Evolutionary conservation across 2,329 filamentous ascomycete genomes (phyloP), one percentile per base, ranked within the genome.

Genomic region (Epichloe bromicola): DNA sequence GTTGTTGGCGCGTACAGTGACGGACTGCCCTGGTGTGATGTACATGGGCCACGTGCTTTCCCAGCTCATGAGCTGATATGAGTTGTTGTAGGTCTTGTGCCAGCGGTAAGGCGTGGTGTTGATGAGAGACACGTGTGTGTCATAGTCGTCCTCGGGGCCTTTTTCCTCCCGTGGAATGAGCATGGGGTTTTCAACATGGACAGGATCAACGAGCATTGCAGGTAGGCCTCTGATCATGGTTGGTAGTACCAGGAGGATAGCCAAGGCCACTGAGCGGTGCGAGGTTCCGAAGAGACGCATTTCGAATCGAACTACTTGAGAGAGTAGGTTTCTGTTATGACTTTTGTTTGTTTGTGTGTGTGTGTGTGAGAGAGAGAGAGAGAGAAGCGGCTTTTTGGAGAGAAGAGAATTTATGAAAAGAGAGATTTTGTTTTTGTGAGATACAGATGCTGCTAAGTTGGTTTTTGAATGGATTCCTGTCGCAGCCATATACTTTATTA

Each of bases 51-150:
- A 63, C 3, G 23, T 5, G 6, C 42, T 20, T 3, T 56, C 26
- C 61, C 62, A 64, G 4, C 41, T 12, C 4, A 10, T 1, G 37
- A 61, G 45, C 43, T 61, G 57, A 44, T 62, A 60, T 0, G 49
- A 46, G 49, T 56, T 51, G 1, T 50, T 51, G 53, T 55, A 57
- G 0, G 43, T 55, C 41, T 49, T 58, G 6, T 42, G 38, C 64
- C 63, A 67, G 30, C 44, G 51, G 53, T 64, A 67, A 3, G 65
- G 65, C 5, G 63, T 66, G n/a, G 57, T 60, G 51, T 67, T 67
- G 59, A 67, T 53, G 44, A 67, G 51, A 2, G 51, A 55, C 36
- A 67, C 49, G 45, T 46, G 51, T 15, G 58, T 59, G 39, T 56
- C 52, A 2, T 52, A 38, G 20, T 23, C 33, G 15, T 45, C n/a